These are phyloP conservation scores for Jackrogersella minutella DNA, from an alignment of 495 filamentous ascomycete species.

Conservation along the genomic window DNA sequence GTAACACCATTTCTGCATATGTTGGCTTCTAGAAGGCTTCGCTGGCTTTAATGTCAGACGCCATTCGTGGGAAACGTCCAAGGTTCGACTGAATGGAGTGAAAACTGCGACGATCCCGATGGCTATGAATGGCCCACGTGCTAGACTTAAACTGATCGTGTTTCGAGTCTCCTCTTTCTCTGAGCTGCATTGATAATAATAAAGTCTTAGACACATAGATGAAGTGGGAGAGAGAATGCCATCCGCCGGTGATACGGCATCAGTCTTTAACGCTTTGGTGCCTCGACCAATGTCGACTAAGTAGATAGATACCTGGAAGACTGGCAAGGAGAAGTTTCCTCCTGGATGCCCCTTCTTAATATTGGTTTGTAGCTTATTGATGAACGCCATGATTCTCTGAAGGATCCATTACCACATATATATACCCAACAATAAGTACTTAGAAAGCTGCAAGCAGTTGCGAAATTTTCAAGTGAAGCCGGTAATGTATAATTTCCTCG, in stretches of 20 bases:
- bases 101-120: slow-evolving; percentile 23
- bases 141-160: slow-evolving; percentile 4
- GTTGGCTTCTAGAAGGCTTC: slow-evolving; percentile 36
- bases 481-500: slow-evolving; percentile 13
- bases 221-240: too few species aligned
- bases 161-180: slow-evolving; percentile 8
- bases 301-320: too few species aligned
- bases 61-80: slow-evolving; percentile 23
- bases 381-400: background rate
- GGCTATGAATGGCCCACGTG: slow-evolving; percentile 31
- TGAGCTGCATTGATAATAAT: background rate
- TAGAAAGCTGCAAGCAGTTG: too few species aligned
- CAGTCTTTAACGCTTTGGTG: too few species aligned
- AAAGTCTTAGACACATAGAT: too few species aligned
- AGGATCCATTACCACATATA: background rate
- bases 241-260: too few species aligned
- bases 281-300: too few species aligned
- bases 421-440: too few species aligned
- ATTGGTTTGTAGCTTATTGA: background rate
- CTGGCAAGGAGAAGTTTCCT: too few species aligned
- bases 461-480: background rate
- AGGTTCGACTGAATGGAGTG: slow-evolving; percentile 24
- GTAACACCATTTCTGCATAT: slow-evolving; percentile 4
- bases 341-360: too few species aligned
- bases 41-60: slow-evolving; percentile 35